Percentiles rank a stretch among this genome's conserved stretches.
phyloP scores from a whole-genome alignment of 2,329 filamentous ascomycete species.

The Gnomoniopsis smithogilvyi region DNA sequence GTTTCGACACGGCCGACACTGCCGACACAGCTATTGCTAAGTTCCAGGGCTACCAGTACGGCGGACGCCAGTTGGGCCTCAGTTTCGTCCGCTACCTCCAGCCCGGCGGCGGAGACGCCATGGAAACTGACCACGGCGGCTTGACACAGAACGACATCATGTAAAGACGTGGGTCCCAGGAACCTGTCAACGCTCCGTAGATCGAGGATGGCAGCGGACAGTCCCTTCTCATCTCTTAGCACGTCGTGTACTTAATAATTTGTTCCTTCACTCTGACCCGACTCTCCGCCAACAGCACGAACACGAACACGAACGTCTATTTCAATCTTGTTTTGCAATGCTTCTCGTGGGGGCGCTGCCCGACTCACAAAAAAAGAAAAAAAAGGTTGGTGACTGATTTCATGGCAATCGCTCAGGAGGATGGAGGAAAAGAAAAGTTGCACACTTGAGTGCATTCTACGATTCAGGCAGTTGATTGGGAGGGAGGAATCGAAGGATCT shows the following conservation, averaged over 20 bases:
- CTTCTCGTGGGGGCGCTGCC: not conserved
- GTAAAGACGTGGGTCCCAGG: conserved; percentile 43
- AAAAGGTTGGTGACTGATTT: not conserved
- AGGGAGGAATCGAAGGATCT: conserved; percentile 29
- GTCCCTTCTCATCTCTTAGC: not conserved
- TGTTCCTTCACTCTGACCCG: not conserved
- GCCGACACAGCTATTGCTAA: conserved; percentile 94
- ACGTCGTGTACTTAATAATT: conserved; percentile 7
- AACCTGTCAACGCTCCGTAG: not conserved
- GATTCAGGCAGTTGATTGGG: not conserved
- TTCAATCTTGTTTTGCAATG: not conserved
- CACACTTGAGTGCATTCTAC: not conserved
- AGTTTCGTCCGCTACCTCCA: conserved; percentile 92
- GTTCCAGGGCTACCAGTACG: conserved; percentile 97
- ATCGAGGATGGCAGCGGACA: not conserved
- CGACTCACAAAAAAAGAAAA: conserved; percentile 4
- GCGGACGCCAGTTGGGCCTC: conserved; percentile 87
- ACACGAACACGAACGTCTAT: not conserved
- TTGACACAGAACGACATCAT: conserved; percentile 99
- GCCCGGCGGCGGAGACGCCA: conserved; percentile 60
- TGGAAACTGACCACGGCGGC: conserved; percentile 76
- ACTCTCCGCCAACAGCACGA: not conserved
- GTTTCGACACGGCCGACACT: conserved; percentile 79
- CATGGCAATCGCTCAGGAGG: not conserved
- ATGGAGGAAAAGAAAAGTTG: not conserved